Evolutionary conservation across 805 yeast genomes (phyloP), one percentile per base, ranked within the genome.

Genomic region (Pichia membranifaciens): DNA sequence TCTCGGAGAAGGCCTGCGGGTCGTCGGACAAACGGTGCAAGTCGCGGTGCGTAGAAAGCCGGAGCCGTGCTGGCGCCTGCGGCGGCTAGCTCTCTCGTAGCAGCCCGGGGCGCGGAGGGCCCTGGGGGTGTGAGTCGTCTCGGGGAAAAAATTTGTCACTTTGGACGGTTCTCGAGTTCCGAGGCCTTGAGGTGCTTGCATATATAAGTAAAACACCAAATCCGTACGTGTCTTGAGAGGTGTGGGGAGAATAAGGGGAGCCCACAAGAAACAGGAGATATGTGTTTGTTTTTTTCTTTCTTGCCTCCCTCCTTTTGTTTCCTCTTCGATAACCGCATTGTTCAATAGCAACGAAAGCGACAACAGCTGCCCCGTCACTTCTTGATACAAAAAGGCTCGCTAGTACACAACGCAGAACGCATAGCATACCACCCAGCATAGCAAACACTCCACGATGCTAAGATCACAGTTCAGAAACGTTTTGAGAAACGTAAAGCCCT

Each of bases 401-500:
- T 12, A 36, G 3, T 5, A 9, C 6, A 6, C 7, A 37, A 18
- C 25, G 21, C 4, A 37, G 10, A 21, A 37, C 5, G 3, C 15
- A 37, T 35, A 13, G 22, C 22, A 35, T 15, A 15, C 15, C 13
- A 12, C n/a, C n/a, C 13, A 35, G 15, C 2, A 16, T 16, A n/a
- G 5, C 4, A n/a, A n/a, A n/a, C n/a, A n/a, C n/a, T 35, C 21
- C 13, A 44, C n/a, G 41, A 48, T 48, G 51, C 38, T 48, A 33
- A 48, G 36, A 32, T 32, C 45, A 29, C 51, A 48, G 38, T 33
- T 48, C 4, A 48, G 33, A 38, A 44, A 41, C 28, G 45, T 41
- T 21, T 3, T 32, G 16, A 47, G 40, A 34, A 21, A 29, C 12
- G 7, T 25, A 7, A 25, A 25, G 10, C 29, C 29, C 29, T 25